These are phyloP conservation scores for Colletotrichum tamarilloi DNA, from an alignment of 2,329 filamentous ascomycete species.

Conservation along the genomic window DNA sequence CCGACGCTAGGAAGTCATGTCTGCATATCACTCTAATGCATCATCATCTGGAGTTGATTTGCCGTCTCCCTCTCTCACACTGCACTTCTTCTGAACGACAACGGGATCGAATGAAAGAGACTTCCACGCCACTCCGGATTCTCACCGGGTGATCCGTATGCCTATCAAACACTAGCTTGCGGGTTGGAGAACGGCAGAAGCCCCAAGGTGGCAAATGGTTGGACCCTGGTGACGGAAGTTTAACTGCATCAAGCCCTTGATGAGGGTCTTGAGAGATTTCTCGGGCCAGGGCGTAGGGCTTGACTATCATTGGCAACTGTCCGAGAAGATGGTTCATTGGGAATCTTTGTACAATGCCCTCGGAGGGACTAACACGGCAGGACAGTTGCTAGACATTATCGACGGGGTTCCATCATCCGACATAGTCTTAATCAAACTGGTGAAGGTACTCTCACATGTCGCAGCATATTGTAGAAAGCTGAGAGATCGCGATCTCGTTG, in stretches of 20 bases:
- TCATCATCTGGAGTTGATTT: neutral
- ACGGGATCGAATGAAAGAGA: neutral
- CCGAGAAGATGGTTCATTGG: constrained; percentile 3
- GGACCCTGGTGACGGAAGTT: constrained; percentile 7
- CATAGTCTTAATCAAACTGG: neutral
- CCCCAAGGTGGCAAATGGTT: constrained; percentile 21
- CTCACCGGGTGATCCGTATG: constrained; percentile 25
- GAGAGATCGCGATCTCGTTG: constrained; percentile 5
- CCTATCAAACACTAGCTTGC: constrained; percentile 15
- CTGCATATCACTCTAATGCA: neutral
- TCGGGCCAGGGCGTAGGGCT: constrained; percentile 12
- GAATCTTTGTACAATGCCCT: neutral
- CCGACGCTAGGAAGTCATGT: neutral
- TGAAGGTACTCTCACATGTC: constrained; percentile 1
- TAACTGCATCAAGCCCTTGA: constrained; percentile 19
- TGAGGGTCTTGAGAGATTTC: neutral
- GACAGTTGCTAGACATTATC: neutral
- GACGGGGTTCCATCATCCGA: constrained; percentile 17
- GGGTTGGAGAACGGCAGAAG: neutral
- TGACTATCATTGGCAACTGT: neutral
- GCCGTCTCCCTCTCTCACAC: neutral
- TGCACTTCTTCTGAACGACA: constrained; percentile 1
- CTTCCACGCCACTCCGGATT: constrained; percentile 23
- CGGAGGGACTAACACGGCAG: neutral
- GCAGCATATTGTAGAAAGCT: neutral